A percentile compares a stretch with the other conserved stretches of the same genome.
phyloP scores from a whole-genome alignment of 768 basidiomycete species.

The Cystobasidium onofrii region DNA sequence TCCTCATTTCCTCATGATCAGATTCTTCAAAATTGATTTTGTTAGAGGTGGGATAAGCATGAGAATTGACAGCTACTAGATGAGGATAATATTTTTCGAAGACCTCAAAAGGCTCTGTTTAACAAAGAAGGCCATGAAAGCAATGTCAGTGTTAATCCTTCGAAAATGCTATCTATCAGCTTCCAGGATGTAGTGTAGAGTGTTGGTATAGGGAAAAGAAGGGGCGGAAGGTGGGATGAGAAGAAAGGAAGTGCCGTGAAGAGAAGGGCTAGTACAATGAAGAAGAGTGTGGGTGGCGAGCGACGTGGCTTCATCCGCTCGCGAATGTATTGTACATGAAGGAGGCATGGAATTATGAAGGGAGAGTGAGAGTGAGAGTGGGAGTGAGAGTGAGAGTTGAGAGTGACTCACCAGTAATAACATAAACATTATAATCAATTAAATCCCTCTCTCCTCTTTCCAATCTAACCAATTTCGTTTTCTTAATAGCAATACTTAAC shows the following conservation, averaged over 20 bases:
- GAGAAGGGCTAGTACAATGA: too few species aligned
- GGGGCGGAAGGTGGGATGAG: too few species aligned
- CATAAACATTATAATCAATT: conserved; percentile 62
- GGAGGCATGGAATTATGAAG: conserved; percentile 48
- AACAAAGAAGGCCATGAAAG: too few species aligned
- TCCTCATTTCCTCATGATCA: conserved; percentile 83
- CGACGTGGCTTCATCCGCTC: too few species aligned
- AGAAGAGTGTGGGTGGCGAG: too few species aligned
- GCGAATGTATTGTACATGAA: too few species aligned
- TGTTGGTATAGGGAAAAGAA: neutral
- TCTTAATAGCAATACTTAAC: conserved; percentile 33
- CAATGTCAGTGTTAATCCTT: too few species aligned
- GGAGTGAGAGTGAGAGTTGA: too few species aligned
- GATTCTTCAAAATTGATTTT: conserved; percentile 67
- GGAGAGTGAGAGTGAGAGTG: conserved; percentile 28
- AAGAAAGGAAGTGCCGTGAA: too few species aligned
- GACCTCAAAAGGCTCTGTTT: conserved; percentile 44
- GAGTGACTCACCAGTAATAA: conserved; percentile 54
- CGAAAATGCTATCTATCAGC: too few species aligned
- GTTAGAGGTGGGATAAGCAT: conserved; percentile 39
- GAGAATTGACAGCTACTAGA: conserved; percentile 45
- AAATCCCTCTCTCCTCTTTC: conserved; percentile 3
- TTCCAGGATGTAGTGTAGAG: too few species aligned
- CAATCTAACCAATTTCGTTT: conserved; percentile 29
- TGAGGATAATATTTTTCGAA: conserved; percentile 45